These are phyloP conservation scores for Trametes sp. DNA, from an alignment of 1,284 basidiomycete genomes.

Conservation along the genomic window DNA sequence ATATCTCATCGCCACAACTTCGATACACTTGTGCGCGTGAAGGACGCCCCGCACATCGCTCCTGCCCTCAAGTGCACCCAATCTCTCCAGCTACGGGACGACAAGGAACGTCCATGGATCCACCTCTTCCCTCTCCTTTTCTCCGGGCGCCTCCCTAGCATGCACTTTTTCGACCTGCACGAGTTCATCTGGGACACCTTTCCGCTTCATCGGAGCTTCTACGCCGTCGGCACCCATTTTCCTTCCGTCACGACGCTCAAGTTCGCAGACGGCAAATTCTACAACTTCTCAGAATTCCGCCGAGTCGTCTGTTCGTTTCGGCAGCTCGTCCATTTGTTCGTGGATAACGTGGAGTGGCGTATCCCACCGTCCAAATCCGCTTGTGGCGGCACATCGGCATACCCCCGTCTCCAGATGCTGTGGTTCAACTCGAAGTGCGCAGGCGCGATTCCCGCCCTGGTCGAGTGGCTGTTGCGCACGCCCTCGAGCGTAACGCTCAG, in stretches of 20 bases:
- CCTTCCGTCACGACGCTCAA: constrained; percentile 21
- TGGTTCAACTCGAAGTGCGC: constrained; percentile 24
- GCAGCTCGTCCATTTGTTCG: constrained; percentile 10
- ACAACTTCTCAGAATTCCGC: constrained; percentile 24
- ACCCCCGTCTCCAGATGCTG: constrained; percentile 16
- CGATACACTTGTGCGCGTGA: constrained; percentile 21
- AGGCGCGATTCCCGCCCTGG: constrained; percentile 14
- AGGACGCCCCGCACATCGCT: constrained; percentile 11
- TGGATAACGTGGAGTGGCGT: constrained; percentile 22
- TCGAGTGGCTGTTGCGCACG: constrained; percentile 24
- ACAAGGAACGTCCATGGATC: constrained; percentile 25
- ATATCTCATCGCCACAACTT: constrained; percentile 20
- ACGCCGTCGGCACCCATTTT: constrained; percentile 7
- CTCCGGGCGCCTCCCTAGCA: not conserved
- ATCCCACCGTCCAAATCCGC: not conserved
- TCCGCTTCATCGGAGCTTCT: constrained; percentile 12
- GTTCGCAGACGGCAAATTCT: constrained; percentile 19
- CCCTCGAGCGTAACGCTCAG: constrained; percentile 14
- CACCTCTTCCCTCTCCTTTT: constrained; percentile 21
- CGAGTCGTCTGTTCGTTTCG: constrained; percentile 18
- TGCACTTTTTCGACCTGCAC: constrained; percentile 12
- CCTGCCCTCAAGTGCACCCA: constrained; percentile 18
- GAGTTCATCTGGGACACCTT: constrained; percentile 15
- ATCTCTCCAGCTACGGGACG: constrained; percentile 26
- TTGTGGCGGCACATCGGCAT: not conserved